Conservation (phyloP, 768 basidiomycete species). For the Pleurotus eryngii region DNA sequence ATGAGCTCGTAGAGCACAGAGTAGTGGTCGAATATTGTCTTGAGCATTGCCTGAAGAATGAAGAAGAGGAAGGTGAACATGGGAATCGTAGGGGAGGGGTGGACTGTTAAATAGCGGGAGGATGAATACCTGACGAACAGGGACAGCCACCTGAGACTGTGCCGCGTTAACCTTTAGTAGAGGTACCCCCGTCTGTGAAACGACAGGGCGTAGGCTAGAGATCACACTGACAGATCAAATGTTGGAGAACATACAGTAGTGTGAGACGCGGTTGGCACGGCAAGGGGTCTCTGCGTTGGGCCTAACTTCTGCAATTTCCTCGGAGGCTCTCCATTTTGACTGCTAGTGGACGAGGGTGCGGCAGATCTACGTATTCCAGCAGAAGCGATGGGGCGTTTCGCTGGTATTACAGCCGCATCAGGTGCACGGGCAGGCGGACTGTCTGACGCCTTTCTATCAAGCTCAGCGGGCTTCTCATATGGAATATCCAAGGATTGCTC, state of each 20-base stretch:
- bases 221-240: slow-evolving; percentile 5
- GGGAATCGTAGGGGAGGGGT: not conserved
- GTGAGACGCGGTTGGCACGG: slow-evolving; percentile 38
- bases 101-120: not conserved
- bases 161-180: slow-evolving; percentile 64
- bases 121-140: slow-evolving; percentile 64
- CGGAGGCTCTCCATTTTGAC: slow-evolving; percentile 46
- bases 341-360: slow-evolving; percentile 11
- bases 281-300: slow-evolving; percentile 34
- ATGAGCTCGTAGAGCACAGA: slow-evolving; percentile 60
- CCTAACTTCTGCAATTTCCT: slow-evolving; percentile 62
- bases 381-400: slow-evolving; percentile 46
- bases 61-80: slow-evolving; percentile 9
- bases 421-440: slow-evolving; percentile 13
- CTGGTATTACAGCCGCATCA: slow-evolving; percentile 33
- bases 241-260: slow-evolving; percentile 26
- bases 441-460: slow-evolving; percentile 10
- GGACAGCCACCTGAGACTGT: slow-evolving; percentile 67
- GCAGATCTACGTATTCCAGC: slow-evolving; percentile 23
- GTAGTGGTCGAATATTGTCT: slow-evolving; percentile 72
- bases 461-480: slow-evolving; percentile 19
- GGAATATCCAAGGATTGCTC: slow-evolving; percentile 37
- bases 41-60: slow-evolving; percentile 60
- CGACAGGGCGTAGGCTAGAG: not conserved
- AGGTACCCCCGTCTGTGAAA: slow-evolving; percentile 54